Conservation (phyloP, 257 asterid genomes). For the Solanum clarkiae region DNA sequence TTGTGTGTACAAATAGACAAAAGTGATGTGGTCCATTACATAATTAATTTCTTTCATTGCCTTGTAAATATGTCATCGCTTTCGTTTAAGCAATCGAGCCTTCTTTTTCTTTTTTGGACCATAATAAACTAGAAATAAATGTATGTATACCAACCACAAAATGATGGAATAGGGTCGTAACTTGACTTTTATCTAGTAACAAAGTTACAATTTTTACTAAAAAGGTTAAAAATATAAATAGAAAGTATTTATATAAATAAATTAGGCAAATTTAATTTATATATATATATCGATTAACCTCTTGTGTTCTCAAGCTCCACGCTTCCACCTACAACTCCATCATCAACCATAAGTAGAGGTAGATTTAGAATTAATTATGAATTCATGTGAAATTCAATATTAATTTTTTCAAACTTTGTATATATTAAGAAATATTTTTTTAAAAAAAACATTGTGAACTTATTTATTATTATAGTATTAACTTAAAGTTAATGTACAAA, state of each 20-base stretch:
- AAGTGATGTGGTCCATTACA: background rate
- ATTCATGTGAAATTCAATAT: too few relatives aligned
- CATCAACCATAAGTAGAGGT: too few relatives aligned
- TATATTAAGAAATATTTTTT: too few relatives aligned
- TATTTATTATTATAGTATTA: background rate
- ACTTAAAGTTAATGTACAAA: background rate
- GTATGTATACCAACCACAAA: background rate
- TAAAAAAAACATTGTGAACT: background rate
- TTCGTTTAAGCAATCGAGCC: background rate
- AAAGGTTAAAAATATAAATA: too few relatives aligned
- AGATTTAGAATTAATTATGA: too few relatives aligned
- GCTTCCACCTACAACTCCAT: background rate
- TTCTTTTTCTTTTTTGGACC: background rate
- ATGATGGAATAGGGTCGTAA: background rate
- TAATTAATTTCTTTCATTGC: background rate
- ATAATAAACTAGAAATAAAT: too few relatives aligned
- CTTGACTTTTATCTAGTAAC: background rate
- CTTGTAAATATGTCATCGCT: background rate
- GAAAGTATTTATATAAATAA: too few relatives aligned
- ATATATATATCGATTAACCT: too few relatives aligned
- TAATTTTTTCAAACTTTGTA: rapidly evolving
- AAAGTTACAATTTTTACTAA: too few relatives aligned
- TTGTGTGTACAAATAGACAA: background rate
- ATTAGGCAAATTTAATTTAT: too few relatives aligned
- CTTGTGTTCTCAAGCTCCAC: background rate